Base-by-base conservation (phyloP, 2,329 filamentous ascomycete species). In the Xylaria polymorpha region DNA sequence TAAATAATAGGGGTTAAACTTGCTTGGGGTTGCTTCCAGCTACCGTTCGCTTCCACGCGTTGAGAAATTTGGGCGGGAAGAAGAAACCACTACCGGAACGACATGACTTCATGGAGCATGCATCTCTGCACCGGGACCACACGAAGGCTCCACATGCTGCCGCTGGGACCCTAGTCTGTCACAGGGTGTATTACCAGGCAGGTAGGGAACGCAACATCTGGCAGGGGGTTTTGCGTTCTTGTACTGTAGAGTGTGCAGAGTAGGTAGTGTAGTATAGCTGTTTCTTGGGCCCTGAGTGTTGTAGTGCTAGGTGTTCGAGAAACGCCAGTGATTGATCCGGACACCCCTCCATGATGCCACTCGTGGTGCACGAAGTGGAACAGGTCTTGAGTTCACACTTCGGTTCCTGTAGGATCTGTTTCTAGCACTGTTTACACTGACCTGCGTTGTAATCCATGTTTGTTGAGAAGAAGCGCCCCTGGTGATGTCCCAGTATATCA, bases 401-500 rank as follows among this genome's bases (percentile, higher is more conserved):
- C 64, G 35, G 39, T 48, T 53, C 29, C 59, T 68, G 43, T 60
- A 69, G 68, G 66, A 71, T 71, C 22, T n/a, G 41, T 57, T 61
- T 61, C 53, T 61, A 59, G 46, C 60, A 66, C 64, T 67, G 61
- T 70, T 66, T 71, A 66, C 63, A 67, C 59, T 58, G 60, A 55
- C 65, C 51, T 66, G 66, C 61, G 56, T 50, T 39, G 25, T 48
- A 50, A 64, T 59, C 65, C 61, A 65, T 56, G 61, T 63, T 64
- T 56, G 61, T 63, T 64, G 61, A 50, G 20, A 64, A 51, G 53
- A 59, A 66, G 62, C 67, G 58, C 53, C 61, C 72, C 61, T 63
- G 51, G 63, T 51, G 51, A 70, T 59, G 71, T 74, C 70, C 70
- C 61, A 55, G 61, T 67, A 70, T 72, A 76, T 74, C 71, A 72